Base-by-base conservation (phyloP, 169 alveolate genomes). In the Plasmodium chabaudi region DNA sequence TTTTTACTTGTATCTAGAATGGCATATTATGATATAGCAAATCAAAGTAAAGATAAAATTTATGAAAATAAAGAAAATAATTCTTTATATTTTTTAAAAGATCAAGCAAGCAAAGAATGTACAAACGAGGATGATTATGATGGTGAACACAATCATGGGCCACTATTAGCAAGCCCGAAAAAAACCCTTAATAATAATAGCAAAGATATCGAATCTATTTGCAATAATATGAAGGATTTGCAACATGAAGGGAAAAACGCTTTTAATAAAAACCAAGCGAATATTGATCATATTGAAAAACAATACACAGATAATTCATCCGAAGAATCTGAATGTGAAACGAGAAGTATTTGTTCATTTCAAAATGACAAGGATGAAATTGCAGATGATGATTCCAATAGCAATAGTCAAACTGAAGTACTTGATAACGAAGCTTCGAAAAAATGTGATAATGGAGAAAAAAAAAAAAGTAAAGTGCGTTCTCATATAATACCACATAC, bases 1-100 rank as follows among this genome's bases (percentile, higher is more conserved):
- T 64, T 70, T 63, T 63, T 86, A 64, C 47, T 86, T n/a, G 91
- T 65, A 44, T 69, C 87, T n/a, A 86, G 87, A 59, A 86, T 86
- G 57, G 91, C 91, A 2, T 71, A 86, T 27, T 47, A 15, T 53
- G 91, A 86, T 27, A 25, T 70, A 61, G 64, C 60, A 44, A 69
- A 51, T 46, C 86, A 86, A 64, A 86, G 60, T 51, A 46, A 64
- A 27, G 75, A 70, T 2, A 34, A 44, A 6, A 9, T 21, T 47
- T 27, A 57, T n/a, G 72, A 82, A 21, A 56, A n/a, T 25, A 82
- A 67, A 47, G 34, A 74, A 21, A 61, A 74, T 19, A 47, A 63
- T 46, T 19, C 74, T 13, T 12, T 74, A 17, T 19, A 44, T 46
- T 74, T 79, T 56, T 23, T 25, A 44, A 51, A 79, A 17, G 51